These are phyloP conservation scores for Pythium sp. DNA, from an alignment of 352 stramenopile species.

Conservation along the genomic window DNA sequence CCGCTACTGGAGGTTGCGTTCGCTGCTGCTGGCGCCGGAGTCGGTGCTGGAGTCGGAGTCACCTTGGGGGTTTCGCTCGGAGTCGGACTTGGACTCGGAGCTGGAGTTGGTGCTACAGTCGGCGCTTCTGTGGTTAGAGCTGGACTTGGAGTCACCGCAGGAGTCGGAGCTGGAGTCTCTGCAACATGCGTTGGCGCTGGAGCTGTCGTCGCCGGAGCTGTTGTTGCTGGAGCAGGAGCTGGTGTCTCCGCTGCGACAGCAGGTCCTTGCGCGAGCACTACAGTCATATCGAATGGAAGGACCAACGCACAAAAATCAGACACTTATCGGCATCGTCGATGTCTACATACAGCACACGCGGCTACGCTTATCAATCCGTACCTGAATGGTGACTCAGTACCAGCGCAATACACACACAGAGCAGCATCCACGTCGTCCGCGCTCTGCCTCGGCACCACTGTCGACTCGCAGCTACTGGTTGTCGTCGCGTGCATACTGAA, in stretches of 20 bases:
- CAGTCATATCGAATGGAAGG: not conserved
- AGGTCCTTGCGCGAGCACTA: slow-evolving; percentile 13
- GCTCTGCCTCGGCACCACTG: not conserved
- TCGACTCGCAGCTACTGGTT: not conserved
- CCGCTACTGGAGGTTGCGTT: not conserved
- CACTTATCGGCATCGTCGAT: not conserved
- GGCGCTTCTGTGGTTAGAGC: slow-evolving; percentile 6
- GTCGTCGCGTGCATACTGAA: not conserved
- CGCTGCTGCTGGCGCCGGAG: not conserved
- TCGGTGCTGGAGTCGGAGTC: not conserved
- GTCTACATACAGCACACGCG: not conserved
- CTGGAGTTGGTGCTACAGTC: slow-evolving; percentile 2
- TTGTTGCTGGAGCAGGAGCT: not conserved
- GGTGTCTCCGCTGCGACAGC: not conserved
- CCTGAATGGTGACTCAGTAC: slow-evolving; percentile 4
- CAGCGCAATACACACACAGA: slow-evolving; percentile 6
- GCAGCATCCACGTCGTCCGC: slow-evolving; percentile 5
- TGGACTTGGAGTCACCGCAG: not conserved
- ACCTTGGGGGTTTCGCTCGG: not conserved
- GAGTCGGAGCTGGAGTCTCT: slow-evolving; percentile 2
- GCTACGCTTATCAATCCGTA: not conserved
- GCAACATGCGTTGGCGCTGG: slow-evolving; percentile 1
- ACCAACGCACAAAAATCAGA: not conserved
- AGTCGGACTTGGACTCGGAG: slow-evolving; percentile 3
- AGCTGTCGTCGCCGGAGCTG: not conserved